A percentile compares a stretch with the other conserved stretches of the same genome.
phyloP scores from a whole-genome alignment of 805 yeast species.

The Candida adriatica region DNA sequence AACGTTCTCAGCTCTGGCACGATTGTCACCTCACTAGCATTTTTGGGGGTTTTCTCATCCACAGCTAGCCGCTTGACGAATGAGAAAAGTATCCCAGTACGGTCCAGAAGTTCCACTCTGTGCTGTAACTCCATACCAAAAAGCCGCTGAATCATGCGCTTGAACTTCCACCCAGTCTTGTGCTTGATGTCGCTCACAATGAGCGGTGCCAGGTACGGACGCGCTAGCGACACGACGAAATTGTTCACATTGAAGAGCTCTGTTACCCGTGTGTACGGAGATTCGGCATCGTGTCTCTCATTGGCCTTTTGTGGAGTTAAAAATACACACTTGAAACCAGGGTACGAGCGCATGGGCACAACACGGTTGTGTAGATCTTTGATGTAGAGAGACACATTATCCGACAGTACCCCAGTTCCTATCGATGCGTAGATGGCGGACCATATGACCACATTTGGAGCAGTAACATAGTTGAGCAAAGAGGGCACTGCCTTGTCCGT shows the following conservation, averaged over 20 bases:
- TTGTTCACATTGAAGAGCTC: conserved; percentile 94
- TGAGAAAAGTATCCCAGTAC: conserved; percentile 66
- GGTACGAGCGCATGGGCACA: conserved; percentile 36
- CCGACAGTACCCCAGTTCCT: conserved; percentile 61
- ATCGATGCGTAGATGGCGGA: conserved; percentile 86
- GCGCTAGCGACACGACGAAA: conserved; percentile 82
- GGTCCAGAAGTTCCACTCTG: conserved; percentile 71
- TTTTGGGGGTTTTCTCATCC: conserved; percentile 80
- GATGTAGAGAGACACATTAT: conserved; percentile 48
- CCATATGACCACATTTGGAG: conserved; percentile 87
- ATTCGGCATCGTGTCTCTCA: conserved; percentile 36
- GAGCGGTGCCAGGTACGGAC: conserved; percentile 91
- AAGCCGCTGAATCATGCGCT: conserved; percentile 29
- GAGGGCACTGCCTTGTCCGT: conserved; percentile 63
- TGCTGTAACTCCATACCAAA: conserved; percentile 72
- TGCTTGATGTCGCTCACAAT: conserved; percentile 79
- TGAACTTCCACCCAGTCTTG: conserved; percentile 37
- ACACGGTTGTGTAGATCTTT: conserved; percentile 58
- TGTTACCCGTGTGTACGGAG: conserved; percentile 82
- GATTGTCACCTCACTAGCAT: conserved; percentile 78
- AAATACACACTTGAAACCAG: conserved; percentile 29
- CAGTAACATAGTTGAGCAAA: conserved; percentile 78
- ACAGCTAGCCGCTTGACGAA: conserved; percentile 69
- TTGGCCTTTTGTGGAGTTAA: conserved; percentile 41
- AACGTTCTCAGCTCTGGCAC: conserved; percentile 80